These are phyloP conservation scores for Darksidea phi DNA, from an alignment of 495 filamentous ascomycete genomes.

Conservation along the genomic window DNA sequence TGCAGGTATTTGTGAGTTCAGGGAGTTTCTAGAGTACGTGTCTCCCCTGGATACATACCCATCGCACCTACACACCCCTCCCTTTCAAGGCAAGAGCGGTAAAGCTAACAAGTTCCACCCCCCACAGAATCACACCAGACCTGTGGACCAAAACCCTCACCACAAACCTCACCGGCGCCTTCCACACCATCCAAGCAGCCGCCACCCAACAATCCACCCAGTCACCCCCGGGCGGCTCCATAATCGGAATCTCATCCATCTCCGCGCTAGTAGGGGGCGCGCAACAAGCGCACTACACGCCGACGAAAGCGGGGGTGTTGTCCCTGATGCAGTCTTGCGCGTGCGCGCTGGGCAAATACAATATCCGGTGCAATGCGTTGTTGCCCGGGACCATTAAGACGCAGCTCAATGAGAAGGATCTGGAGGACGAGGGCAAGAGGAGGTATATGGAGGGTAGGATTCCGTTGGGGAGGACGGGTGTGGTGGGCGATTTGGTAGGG, in stretches of 20 bases:
- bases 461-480: conserved; percentile 72
- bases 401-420: conserved; percentile 81
- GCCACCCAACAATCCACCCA: conserved; percentile 75
- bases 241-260: conserved; percentile 83
- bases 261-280: conserved; percentile 81
- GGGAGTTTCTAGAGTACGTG: conserved; percentile 69
- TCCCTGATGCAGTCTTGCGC: conserved; percentile 84
- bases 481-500: conserved; percentile 68
- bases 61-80: too few species aligned
- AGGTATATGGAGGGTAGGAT: conserved; percentile 82
- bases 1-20: conserved; percentile 82
- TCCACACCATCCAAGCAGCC: conserved; percentile 80
- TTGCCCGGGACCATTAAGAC: conserved; percentile 84
- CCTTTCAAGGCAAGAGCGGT: too few species aligned
- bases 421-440: conserved; percentile 67
- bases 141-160: conserved; percentile 65
- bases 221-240: conserved; percentile 62
- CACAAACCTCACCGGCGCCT: conserved; percentile 83
- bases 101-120: too few species aligned
- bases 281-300: conserved; percentile 82
- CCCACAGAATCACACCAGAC: conserved; percentile 41
- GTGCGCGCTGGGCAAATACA: conserved; percentile 71
- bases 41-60: too few species aligned
- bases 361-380: conserved; percentile 80
- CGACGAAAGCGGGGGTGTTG: conserved; percentile 82